Percentiles rank a stretch among this genome's conserved stretches.
Evolutionary conservation across 306 rosid species (phyloP).

Genomic region (Begonia loranthoides): DNA sequence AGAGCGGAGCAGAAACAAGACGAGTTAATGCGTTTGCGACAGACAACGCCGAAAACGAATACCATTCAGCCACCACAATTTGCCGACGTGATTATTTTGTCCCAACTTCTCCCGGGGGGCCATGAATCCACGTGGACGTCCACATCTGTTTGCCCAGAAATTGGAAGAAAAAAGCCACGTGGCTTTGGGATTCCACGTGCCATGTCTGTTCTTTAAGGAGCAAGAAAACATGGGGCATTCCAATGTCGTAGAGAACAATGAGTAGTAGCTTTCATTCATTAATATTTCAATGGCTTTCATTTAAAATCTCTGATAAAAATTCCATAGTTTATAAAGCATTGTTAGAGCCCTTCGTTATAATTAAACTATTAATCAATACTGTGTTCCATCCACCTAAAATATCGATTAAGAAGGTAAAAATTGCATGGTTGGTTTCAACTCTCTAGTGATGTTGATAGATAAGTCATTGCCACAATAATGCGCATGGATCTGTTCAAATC

Average conservation of each 20-base stretch:
- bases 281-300: background rate
- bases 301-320: background rate
- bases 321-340: background rate
- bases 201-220: constrained; percentile 14
- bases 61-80: constrained; percentile 3
- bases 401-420: too few relatives aligned
- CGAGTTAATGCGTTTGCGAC: constrained; percentile 24
- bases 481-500: too few relatives aligned
- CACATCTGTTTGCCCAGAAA: constrained; percentile 4
- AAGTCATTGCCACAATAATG: too few relatives aligned
- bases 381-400: too few relatives aligned
- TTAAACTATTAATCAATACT: too few relatives aligned
- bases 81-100: constrained; percentile 9
- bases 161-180: constrained; percentile 9
- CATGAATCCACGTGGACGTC: constrained; percentile 34
- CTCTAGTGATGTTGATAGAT: too few relatives aligned
- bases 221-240: constrained; percentile 19
- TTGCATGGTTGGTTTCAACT: too few relatives aligned
- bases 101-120: constrained; percentile 6
- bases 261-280: background rate
- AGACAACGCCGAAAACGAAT: constrained; percentile 9
- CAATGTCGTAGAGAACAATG: constrained; percentile 21
- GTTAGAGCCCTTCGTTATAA: too few relatives aligned
- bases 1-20: too few relatives aligned
- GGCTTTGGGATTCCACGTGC: constrained; percentile 25